Base-by-base conservation (phyloP, 164 flowering plant species). In the Dillenia turbinata region DNA sequence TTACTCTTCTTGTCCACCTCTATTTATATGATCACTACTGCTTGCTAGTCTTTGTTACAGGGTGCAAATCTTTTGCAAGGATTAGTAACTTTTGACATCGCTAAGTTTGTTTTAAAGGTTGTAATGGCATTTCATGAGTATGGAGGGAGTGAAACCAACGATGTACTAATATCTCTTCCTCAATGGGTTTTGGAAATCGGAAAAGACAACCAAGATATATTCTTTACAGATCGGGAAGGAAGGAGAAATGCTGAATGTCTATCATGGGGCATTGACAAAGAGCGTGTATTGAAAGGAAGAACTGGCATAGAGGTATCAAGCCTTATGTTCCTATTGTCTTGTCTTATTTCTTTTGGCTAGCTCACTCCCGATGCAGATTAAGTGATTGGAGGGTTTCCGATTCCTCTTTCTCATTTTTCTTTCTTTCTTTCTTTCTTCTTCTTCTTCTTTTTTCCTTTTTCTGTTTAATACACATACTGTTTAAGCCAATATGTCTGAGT, bases 111-210 rank as follows among this genome's bases (percentile, higher is more conserved):
- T 68, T 13, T 75, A 73, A 71, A 92, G 97, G 92, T 87, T 47
- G 92, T 81, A 22, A 79, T 92, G 94, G 88, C 96, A 67, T 92
- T 92, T 74, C 96, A 92, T 76, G 96, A 87, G 59, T 81, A 71
- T 71, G 86, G 87, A 67, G 87, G 81, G 69, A 80, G 66, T 73
- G 85, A 74, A 52, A 72, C 87, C 54, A 77, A 77, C 65, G 84
- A 74, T 55, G 71, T 75, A 10, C 64, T 70, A 54, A 83, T 86
- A 62, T 73, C 88, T 6, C 88, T 92, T 14, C 98, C 98, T 8
- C 85, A 88, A 49, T 92, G 98, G 98, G 78, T 92, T 68, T 47
- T 82, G 61, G 96, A 89, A 69, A 83, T 89, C 73, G 98, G 96
- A 44, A 79, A 80, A 62, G 83, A 78, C 33, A 87, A 89, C 71